phyloP scores from a whole-genome alignment of 225 moss, liverwort and hornwort species.

The Straminergon stramineum region DNA sequence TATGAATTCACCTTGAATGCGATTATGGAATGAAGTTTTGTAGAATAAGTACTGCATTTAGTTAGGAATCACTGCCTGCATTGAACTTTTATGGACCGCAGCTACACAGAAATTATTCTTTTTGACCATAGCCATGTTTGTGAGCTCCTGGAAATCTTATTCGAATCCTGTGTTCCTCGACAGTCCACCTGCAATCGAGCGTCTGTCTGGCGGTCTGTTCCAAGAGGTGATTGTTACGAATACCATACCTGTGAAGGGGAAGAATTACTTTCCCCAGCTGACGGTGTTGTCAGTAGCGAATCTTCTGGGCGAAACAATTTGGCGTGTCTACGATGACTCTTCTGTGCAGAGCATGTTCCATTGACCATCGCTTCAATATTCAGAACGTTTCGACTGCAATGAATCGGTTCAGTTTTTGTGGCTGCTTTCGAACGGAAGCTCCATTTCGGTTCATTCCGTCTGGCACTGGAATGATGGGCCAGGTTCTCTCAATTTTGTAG shows the following conservation, averaged over 20 bases:
- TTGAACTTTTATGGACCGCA: neutral
- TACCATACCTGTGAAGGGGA: constrained; percentile 67
- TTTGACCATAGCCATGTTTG: neutral
- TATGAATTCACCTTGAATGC: neutral
- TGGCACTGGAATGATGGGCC: constrained; percentile 28
- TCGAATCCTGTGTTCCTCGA: neutral
- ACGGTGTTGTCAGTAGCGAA: constrained; percentile 86
- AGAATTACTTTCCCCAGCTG: constrained; percentile 75
- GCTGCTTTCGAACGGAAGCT: constrained; percentile 28
- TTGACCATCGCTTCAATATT: neutral
- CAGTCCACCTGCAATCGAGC: constrained; percentile 89
- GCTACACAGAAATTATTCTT: neutral
- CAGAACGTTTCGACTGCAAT: neutral
- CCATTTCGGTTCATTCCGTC: constrained; percentile 22
- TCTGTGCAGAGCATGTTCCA: constrained; percentile 77
- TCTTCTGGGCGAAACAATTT: constrained; percentile 90
- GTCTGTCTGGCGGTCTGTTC: constrained; percentile 78
- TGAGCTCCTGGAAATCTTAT: neutral
- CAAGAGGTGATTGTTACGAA: constrained; percentile 90
- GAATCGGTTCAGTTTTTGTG: neutral
- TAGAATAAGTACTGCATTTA: neutral
- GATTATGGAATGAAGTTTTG: neutral
- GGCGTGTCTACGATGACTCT: constrained; percentile 92
- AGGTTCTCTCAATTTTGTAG: constrained; percentile 30
- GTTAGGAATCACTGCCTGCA: neutral